Evolutionary conservation across 768 basidiomycete species (phyloP).

Genomic region (Cystobasidium onofrii): DNA sequence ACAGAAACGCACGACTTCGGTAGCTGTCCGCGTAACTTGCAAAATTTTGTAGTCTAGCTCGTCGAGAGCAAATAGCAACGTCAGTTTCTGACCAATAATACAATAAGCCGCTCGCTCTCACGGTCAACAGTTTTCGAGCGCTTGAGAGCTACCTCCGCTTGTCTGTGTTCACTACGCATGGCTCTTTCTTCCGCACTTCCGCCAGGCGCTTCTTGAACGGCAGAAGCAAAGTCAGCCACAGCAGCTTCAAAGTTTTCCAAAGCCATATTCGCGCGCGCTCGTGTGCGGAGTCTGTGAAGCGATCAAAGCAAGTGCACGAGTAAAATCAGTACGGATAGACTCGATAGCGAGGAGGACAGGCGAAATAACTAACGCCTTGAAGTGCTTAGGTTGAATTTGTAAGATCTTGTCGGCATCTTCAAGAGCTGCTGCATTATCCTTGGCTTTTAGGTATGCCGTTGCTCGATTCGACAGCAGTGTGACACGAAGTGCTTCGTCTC

Average conservation of each 20-base stretch:
- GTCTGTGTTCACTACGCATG: constrained; percentile 61
- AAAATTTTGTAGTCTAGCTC: constrained; percentile 37
- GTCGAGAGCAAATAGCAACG: neutral
- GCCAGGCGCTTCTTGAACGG: constrained; percentile 63
- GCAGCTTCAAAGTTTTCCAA: constrained; percentile 66
- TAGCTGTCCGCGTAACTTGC: constrained; percentile 46
- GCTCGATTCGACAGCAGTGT: constrained; percentile 75
- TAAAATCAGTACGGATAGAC: neutral
- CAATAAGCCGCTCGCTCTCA: neutral
- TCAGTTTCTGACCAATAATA: neutral
- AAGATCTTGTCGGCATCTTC: constrained; percentile 64
- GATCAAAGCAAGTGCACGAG: neutral
- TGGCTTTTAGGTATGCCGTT: constrained; percentile 58
- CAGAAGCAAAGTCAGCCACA: constrained; percentile 68
- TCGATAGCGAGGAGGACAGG: too few relatives aligned
- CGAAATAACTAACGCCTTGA: constrained; percentile 55
- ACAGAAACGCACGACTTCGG: constrained; percentile 29
- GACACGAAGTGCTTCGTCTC: constrained; percentile 71
- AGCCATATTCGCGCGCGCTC: constrained; percentile 67
- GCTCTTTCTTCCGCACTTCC: constrained; percentile 54
- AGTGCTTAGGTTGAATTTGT: constrained; percentile 56
- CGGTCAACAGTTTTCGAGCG: constrained; percentile 76
- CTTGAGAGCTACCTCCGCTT: constrained; percentile 73
- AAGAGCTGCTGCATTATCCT: constrained; percentile 61
- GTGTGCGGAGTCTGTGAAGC: constrained; percentile 62